Evolutionary conservation across 768 basidiomycete species (phyloP).

Genomic region (Harrya chromipes): DNA sequence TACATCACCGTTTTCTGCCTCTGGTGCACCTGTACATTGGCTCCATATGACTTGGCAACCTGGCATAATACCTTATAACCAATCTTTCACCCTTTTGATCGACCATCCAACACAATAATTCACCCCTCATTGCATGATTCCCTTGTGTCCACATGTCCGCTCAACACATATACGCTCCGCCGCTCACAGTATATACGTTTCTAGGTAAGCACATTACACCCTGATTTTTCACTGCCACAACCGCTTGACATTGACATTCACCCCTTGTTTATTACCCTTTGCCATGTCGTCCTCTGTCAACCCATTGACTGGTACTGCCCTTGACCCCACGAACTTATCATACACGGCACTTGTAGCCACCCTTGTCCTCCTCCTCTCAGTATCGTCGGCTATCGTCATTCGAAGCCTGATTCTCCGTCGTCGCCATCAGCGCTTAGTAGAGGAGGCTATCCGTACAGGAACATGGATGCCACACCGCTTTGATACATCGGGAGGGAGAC

Average conservation of each 20-base stretch:
- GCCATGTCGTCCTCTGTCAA: conserved; percentile 17
- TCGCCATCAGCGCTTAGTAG: conserved; percentile 55
- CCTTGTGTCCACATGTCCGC: not conserved
- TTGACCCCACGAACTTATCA: conserved; percentile 13
- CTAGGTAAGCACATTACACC: conserved; percentile 22
- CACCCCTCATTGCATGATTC: not conserved
- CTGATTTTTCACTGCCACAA: not conserved
- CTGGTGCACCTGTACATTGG: not conserved
- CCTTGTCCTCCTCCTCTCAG: conserved; percentile 60
- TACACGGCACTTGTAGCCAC: conserved; percentile 55
- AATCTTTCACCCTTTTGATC: conserved; percentile 4
- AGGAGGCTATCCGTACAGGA: conserved; percentile 63
- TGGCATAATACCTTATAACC: not conserved
- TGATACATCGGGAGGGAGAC: conserved; percentile 12
- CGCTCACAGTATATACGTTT: conserved; percentile 30
- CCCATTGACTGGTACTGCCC: not conserved
- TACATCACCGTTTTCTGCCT: conserved; percentile 1
- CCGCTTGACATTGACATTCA: not conserved
- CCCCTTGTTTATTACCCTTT: not conserved
- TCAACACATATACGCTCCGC: not conserved
- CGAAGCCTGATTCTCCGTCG: conserved; percentile 64
- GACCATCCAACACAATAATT: not conserved
- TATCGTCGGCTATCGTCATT: conserved; percentile 65
- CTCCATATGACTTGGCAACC: not conserved
- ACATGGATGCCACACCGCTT: conserved; percentile 47